Percentiles rank a stretch among this genome's conserved stretches.
These are phyloP conservation scores for Trichoderma asperellum DNA, from an alignment of 2,329 filamentous ascomycete species.

Conservation along the genomic window DNA sequence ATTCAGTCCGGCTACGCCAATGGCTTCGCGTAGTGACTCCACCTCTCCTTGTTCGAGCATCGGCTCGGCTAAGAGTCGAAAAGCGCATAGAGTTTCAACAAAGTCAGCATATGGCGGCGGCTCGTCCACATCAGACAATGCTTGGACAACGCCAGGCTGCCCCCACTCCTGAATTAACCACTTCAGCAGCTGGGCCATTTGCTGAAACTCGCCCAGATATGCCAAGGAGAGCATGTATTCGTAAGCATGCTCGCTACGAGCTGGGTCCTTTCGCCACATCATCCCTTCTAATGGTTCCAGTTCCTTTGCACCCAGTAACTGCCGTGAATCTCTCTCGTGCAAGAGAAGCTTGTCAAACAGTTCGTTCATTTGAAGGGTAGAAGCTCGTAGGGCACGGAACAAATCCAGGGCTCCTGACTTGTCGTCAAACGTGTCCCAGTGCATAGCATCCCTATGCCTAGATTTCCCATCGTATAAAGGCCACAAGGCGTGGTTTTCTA, in stretches of 20 bases:
- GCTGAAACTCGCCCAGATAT: constrained; percentile 60
- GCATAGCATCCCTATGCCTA: not conserved
- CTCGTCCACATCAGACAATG: constrained; percentile 43
- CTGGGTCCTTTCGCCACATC: constrained; percentile 41
- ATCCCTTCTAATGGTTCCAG: constrained; percentile 42
- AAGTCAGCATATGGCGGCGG: constrained; percentile 42
- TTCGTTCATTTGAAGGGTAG: constrained; percentile 35
- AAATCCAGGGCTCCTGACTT: not conserved
- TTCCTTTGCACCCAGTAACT: constrained; percentile 31
- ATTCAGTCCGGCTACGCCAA: constrained; percentile 35
- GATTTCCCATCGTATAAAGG: constrained; percentile 13
- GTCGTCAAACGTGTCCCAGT: constrained; percentile 13
- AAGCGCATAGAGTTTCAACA: constrained; percentile 49
- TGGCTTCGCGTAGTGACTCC: constrained; percentile 37
- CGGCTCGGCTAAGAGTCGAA: constrained; percentile 53
- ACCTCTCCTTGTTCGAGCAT: constrained; percentile 43
- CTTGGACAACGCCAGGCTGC: constrained; percentile 40
- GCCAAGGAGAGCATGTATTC: constrained; percentile 67
- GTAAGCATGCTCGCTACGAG: constrained; percentile 50
- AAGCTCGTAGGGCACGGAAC: constrained; percentile 32
- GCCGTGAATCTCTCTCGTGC: constrained; percentile 34
- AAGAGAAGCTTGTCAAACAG: constrained; percentile 37
- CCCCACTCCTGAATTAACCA: constrained; percentile 62
- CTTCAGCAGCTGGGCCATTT: constrained; percentile 58
- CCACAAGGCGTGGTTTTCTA: constrained; percentile 18